Conservation (phyloP, 192 early-diverging fungal genomes). For the Spizellomyces sp. region DNA sequence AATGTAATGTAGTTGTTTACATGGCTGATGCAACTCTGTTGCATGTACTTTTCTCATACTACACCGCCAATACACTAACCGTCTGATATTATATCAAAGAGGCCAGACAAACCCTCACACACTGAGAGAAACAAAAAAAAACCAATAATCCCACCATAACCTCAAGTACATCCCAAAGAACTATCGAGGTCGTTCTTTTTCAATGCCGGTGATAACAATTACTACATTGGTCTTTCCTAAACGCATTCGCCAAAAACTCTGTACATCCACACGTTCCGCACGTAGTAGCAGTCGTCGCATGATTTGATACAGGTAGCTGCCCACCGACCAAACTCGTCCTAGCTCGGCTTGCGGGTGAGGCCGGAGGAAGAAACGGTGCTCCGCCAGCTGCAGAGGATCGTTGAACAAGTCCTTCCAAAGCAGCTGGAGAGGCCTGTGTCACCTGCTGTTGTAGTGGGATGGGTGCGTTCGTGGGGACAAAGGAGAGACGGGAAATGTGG, state of each 20-base stretch:
- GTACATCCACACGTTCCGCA: slow-evolving; percentile 72
- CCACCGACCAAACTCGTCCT: slow-evolving; percentile 9
- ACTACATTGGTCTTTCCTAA: slow-evolving; percentile 74
- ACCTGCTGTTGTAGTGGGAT: slow-evolving; percentile 4
- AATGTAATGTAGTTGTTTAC: no score
- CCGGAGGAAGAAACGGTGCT: background rate
- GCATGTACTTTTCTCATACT: no score
- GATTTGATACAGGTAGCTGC: background rate
- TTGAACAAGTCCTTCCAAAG: background rate
- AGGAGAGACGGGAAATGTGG: slow-evolving; percentile 22
- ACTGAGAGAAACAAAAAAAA: background rate
- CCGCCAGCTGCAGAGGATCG: slow-evolving; percentile 5
- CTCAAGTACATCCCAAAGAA: no score
- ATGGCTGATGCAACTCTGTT: no score
- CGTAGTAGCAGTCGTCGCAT: slow-evolving; percentile 25
- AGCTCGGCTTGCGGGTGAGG: slow-evolving; percentile 5
- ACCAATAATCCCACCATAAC: background rate
- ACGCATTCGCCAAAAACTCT: slow-evolving; percentile 75
- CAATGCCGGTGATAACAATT: slow-evolving; percentile 83
- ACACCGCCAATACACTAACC: no score
- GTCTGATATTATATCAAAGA: background rate
- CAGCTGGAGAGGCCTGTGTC: background rate
- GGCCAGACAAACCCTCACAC: background rate
- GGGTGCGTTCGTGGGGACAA: slow-evolving; percentile 20
- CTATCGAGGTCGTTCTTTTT: no score